Base-by-base conservation (phyloP, 176 grass and related monocot genomes). In the Elymus sibiricus region DNA sequence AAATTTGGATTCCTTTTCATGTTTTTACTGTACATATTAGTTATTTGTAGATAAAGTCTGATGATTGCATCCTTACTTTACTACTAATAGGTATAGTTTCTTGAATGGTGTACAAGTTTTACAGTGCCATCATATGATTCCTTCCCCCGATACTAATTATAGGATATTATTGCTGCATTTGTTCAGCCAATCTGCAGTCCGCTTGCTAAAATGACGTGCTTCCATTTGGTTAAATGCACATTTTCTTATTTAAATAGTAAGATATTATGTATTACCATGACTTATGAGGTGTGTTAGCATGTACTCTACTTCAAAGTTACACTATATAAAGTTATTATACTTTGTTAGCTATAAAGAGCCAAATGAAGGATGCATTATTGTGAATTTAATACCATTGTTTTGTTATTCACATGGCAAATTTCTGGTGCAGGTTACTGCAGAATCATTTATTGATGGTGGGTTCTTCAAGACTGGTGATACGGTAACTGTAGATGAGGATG, bases 401-500 rank as follows among this genome's bases (percentile, higher is more conserved):
- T 17, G 58, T 80, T 64, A 68, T 67, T 79, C 21, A 80, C 64
- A 61, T 37, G 15, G 11, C n/a, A 31, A 80, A 61, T 86, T 94
- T 84, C 1, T 62, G n/a, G 74, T 90, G 66, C 84, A 98, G 96
- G 85, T 87, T 84, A 98, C 96, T 24, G 73, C 82, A 65, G 91
- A 89, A 81, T 95, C 96, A 77, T 94, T 98, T 86, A 94, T 81
- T 64, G 79, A 89, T 47, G 93, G 87, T 85, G 96, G 96, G 5
- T 98, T 92, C 78, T 98, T 98, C 84, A 98, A 92, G 86, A 98
- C 93, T 75, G 93, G 96, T 44, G 96, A 98, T 86, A 98, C 93
- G 25, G 96, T 95, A 85, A 94, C 93, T 77, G 28, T 94, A 22
- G 93, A 98, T 82, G 70, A 92, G 58, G 92, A 98, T 67, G 93